These are phyloP conservation scores for Lactarius tabidus DNA, from an alignment of 768 basidiomycete species.

Conservation along the genomic window DNA sequence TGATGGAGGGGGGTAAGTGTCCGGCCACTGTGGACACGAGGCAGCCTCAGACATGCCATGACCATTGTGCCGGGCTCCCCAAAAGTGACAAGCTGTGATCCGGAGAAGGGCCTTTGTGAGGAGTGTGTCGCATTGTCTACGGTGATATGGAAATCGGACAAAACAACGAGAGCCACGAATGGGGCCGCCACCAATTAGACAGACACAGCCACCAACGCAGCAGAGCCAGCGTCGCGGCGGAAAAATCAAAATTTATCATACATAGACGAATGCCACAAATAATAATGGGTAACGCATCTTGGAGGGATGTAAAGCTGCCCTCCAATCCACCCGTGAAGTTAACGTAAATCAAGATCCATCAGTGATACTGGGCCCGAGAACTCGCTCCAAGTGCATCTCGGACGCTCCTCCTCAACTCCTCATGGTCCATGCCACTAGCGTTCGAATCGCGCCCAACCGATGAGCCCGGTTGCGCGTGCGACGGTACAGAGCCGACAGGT, in stretches of 20 bases:
- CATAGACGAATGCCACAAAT: constrained; percentile 17
- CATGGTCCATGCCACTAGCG: constrained; percentile 54
- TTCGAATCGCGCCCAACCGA: constrained; percentile 58
- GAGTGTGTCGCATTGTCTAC: not conserved
- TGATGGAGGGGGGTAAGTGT: not conserved
- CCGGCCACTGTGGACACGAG: constrained; percentile 11
- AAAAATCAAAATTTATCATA: constrained; percentile 8
- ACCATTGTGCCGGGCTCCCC: not conserved
- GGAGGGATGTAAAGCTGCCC: not conserved
- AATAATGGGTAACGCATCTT: constrained; percentile 9
- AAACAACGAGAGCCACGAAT: not conserved
- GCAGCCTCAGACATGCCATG: constrained; percentile 3
- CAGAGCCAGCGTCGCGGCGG: no score
- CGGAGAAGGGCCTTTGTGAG: not conserved
- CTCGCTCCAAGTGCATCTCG: constrained; percentile 74
- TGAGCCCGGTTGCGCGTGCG: constrained; percentile 66
- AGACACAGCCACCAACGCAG: not conserved
- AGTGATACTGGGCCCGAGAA: constrained; percentile 40
- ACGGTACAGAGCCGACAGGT: constrained; percentile 57
- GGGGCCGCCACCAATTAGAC: not conserved
- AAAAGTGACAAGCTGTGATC: not conserved
- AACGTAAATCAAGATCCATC: constrained; percentile 3
- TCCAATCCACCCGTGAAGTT: not conserved
- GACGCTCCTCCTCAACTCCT: constrained; percentile 77
- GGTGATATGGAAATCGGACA: not conserved